phyloP scores from a whole-genome alignment of 106 monocot species.

The Amphibolis antarctica region DNA sequence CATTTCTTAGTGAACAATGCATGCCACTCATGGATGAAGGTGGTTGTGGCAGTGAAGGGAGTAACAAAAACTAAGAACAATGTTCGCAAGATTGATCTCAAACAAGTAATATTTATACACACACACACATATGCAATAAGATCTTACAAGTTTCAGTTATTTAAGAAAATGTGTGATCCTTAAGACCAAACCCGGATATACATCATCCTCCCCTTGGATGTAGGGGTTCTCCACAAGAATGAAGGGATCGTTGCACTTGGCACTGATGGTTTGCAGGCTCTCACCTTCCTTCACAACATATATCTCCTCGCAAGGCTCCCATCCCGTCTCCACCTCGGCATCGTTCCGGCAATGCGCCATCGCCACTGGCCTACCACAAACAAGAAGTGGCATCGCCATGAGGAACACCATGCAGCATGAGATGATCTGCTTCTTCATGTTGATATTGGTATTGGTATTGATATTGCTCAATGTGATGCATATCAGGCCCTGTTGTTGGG shows the following conservation, averaged over 20 bases:
- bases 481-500: background rate
- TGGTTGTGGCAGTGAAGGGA: no score
- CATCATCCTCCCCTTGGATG: background rate
- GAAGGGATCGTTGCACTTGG: constrained; percentile 8
- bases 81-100: no score
- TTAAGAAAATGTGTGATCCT: constrained; percentile 2
- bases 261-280: constrained; percentile 6
- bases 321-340: background rate
- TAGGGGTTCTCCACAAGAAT: background rate
- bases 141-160: no score
- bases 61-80: no score
- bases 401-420: background rate
- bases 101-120: no score
- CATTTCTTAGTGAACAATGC: no score
- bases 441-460: background rate
- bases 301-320: constrained; percentile 5
- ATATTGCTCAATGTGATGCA: background rate
- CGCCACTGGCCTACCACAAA: background rate
- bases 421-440: background rate
- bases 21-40: no score
- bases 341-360: background rate
- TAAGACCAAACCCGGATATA: constrained; percentile 4
- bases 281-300: constrained; percentile 10
- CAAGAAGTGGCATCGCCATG: background rate
- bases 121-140: no score